Conservation (phyloP, 805 yeast genomes). For the Cyberlindnera americana region DNA sequence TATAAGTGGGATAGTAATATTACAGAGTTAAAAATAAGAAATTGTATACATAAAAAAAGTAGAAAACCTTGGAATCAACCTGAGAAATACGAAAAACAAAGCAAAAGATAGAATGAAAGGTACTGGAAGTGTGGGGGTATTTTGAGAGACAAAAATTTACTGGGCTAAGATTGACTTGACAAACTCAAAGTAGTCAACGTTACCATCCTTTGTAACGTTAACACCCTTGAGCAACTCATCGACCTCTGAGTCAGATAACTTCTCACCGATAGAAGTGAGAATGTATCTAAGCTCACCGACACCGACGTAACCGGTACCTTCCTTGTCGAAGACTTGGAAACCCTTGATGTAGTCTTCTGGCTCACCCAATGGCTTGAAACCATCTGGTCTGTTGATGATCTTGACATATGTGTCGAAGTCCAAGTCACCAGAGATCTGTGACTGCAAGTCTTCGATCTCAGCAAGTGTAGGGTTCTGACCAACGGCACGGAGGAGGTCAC, state of each 20-base stretch:
- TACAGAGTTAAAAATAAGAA: neutral
- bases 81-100: neutral
- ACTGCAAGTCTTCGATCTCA: slow-evolving; percentile 65
- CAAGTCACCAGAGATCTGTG: slow-evolving; percentile 37
- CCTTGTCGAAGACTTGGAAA: slow-evolving; percentile 97
- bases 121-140: no score
- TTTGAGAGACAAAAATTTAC: slow-evolving; percentile 31
- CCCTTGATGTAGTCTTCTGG: slow-evolving; percentile 89
- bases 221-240: slow-evolving; percentile 96
- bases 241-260: slow-evolving; percentile 83
- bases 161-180: slow-evolving; percentile 92
- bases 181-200: slow-evolving; percentile 91
- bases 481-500: slow-evolving; percentile 92
- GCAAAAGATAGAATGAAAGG: neutral
- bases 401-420: slow-evolving; percentile 75
- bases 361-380: slow-evolving; percentile 82
- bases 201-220: slow-evolving; percentile 88
- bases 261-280: slow-evolving; percentile 94
- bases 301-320: slow-evolving; percentile 90
- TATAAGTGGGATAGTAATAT: no score
- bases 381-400: slow-evolving; percentile 81
- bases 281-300: slow-evolving; percentile 96
- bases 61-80: neutral
- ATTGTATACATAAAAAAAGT: neutral
- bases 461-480: slow-evolving; percentile 98